Evolutionary conservation across 2,329 filamentous ascomycete species (phyloP).

Genomic region (Beauveria pseudobassiana): DNA sequence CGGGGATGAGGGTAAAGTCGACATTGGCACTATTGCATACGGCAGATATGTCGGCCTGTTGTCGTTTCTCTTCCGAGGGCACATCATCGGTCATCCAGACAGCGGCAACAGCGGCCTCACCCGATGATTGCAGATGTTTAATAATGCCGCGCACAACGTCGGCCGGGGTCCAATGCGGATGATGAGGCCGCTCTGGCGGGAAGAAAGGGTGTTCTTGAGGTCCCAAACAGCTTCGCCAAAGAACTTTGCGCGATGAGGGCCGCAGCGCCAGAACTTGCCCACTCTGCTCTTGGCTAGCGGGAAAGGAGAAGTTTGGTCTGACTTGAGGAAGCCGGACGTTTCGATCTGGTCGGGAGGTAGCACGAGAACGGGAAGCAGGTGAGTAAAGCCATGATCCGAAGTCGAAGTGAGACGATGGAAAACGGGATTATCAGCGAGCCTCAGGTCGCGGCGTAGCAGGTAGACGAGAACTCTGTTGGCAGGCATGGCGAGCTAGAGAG

Average conservation of each 20-base stretch:
- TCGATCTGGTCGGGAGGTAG: slow-evolving; percentile 66
- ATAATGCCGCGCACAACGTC: slow-evolving; percentile 55
- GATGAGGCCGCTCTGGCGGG: slow-evolving; percentile 51
- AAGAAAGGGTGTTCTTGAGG: slow-evolving; percentile 54
- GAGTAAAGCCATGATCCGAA: slow-evolving; percentile 50
- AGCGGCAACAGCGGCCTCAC: slow-evolving; percentile 39
- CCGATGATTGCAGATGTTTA: slow-evolving; percentile 33
- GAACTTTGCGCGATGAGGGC: slow-evolving; percentile 64
- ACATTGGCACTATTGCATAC: slow-evolving; percentile 45
- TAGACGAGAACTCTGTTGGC: slow-evolving; percentile 56
- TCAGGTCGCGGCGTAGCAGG: slow-evolving; percentile 63
- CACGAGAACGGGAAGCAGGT: slow-evolving; percentile 64
- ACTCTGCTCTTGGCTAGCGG: slow-evolving; percentile 59
- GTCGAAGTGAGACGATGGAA: slow-evolving; percentile 49
- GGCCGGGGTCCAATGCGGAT: slow-evolving; percentile 55
- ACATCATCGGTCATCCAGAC: slow-evolving; percentile 72
- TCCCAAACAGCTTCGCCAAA: slow-evolving; percentile 67
- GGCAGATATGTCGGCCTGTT: slow-evolving; percentile 49
- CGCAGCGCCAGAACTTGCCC: slow-evolving; percentile 65
- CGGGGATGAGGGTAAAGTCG: slow-evolving; percentile 58
- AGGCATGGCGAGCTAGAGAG: slow-evolving; percentile 21
- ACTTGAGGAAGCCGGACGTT: slow-evolving; percentile 62
- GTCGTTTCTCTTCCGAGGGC: slow-evolving; percentile 58
- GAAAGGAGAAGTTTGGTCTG: slow-evolving; percentile 52
- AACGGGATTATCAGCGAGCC: slow-evolving; percentile 67